A percentile compares a stretch with the other conserved stretches of the same genome.
These are phyloP conservation scores for Pseudogymnoascus sp. DNA, from an alignment of 2,329 filamentous ascomycete species.

Conservation along the genomic window DNA sequence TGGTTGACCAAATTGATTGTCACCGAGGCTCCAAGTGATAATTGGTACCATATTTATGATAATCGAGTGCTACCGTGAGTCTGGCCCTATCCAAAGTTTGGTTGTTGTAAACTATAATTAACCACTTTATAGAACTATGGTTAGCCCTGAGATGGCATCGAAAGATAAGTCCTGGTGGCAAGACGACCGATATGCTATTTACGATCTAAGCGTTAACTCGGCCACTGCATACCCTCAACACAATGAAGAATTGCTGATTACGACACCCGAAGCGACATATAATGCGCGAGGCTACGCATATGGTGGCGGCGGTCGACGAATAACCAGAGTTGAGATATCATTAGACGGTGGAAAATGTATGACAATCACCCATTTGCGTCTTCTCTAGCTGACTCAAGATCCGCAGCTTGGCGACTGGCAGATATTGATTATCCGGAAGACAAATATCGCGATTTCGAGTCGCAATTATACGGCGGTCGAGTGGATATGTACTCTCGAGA, in stretches of 20 bases:
- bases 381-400: not conserved
- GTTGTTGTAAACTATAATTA: not conserved
- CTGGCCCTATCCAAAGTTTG: no score
- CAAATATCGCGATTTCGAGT: slow-evolving; percentile 62
- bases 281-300: slow-evolving; percentile 78
- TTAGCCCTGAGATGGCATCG: slow-evolving; percentile 73
- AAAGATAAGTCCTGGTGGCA: slow-evolving; percentile 72
- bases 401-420: slow-evolving; percentile 61
- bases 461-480: slow-evolving; percentile 65
- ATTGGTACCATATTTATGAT: slow-evolving; percentile 95
- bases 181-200: slow-evolving; percentile 88
- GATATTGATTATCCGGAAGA: slow-evolving; percentile 81
- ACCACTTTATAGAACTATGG: slow-evolving; percentile 50
- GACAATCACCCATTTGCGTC: not conserved
- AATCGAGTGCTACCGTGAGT: slow-evolving; percentile 69
- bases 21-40: slow-evolving; percentile 73
- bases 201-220: slow-evolving; percentile 84
- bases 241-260: slow-evolving; percentile 56
- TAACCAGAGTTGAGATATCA: slow-evolving; percentile 77
- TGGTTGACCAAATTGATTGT: slow-evolving; percentile 81
- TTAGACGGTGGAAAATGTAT: slow-evolving; percentile 66
- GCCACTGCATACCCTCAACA: slow-evolving; percentile 76
- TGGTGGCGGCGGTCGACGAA: slow-evolving; percentile 73
- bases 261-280: slow-evolving; percentile 48
- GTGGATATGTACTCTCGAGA: slow-evolving; percentile 80